Evolutionary conservation across 768 basidiomycete species (phyloP).

Genomic region (Cyathus striatus): DNA sequence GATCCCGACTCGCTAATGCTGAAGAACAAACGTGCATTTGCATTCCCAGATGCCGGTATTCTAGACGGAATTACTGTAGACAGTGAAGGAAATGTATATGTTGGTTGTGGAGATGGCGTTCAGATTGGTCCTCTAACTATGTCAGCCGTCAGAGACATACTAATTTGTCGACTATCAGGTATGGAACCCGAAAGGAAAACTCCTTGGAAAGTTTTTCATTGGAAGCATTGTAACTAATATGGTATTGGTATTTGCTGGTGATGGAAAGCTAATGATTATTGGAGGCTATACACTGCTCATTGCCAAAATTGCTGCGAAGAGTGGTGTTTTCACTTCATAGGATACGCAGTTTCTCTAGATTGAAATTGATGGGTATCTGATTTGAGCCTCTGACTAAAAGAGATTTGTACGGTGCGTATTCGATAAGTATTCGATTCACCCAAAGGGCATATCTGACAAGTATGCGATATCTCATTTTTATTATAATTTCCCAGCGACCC

Average conservation of each 20-base stretch:
- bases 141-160: background rate
- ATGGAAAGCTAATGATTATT: constrained; percentile 27
- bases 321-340: constrained; percentile 1
- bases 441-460: too few relatives aligned
- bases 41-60: constrained; percentile 53
- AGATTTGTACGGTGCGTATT: background rate
- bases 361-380: background rate
- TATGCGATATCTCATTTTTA: too few relatives aligned
- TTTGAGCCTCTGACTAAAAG: background rate
- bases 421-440: background rate
- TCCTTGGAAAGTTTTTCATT: constrained; percentile 56
- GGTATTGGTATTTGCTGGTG: constrained; percentile 30
- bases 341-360: background rate
- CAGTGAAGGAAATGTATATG: constrained; percentile 50
- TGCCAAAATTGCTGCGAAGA: constrained; percentile 30
- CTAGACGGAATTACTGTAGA: constrained; percentile 62
- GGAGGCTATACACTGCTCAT: constrained; percentile 33
- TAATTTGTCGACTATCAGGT: constrained; percentile 21
- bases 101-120: constrained; percentile 55
- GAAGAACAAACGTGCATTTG: constrained; percentile 53
- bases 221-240: constrained; percentile 31
- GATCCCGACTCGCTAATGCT: constrained; percentile 43
- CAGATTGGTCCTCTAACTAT: constrained; percentile 18
- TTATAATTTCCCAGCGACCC: too few relatives aligned
- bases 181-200: constrained; percentile 44